Base-by-base conservation (phyloP, 768 basidiomycete species). In the Lactifluus hygrophoroides region DNA sequence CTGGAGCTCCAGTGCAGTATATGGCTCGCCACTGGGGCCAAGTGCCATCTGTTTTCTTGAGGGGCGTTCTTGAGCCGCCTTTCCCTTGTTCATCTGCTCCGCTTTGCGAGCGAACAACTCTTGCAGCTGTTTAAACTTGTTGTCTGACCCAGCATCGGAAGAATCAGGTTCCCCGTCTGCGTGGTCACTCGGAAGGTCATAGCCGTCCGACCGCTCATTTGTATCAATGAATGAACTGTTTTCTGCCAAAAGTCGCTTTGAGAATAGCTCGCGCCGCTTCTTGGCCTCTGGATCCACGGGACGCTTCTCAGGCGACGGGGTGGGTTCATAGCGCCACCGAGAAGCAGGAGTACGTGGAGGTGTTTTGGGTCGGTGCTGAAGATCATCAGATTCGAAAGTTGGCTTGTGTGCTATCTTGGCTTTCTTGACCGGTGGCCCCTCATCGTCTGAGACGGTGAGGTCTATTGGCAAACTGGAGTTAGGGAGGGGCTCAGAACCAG, bases 1-100 rank as follows among this genome's bases (percentile, higher is more conserved):
- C 71, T 92, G 91, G 47, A 81, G 71, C 69, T 94, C 91, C 23
- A 92, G 68, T 2, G 88, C 86, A 2, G 90, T 92, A 62, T 84
- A 92, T 10, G 82, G 51, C 67, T 85, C 67, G 0, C 88, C 90
- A 58, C 82, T 79, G 1, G 88, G 85, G 2, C 89, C 90, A 23
- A 85, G 60, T 57, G 77, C 77, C 28, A 71, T 71, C 3, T 58
- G 64, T 54, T 72, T 74, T 64, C 76, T 80, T 42, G 68, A 64
- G 23, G 64, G 60, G 14, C 43, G 56, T 13, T 63, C 60, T 42
- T 66, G 66, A 46, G 65, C 69, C 58, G 54, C 57, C 57, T 61
- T 68, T 44, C 47, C 61, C 59, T 68, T 70, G 42, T 62, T 60
- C 40, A 64, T 72, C 51, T 67, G 57, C 57, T 75, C 78, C 55